Evolutionary conservation across 2,329 filamentous ascomycete species (phyloP), one percentile per base, ranked within the genome.

Genomic region (Aspergillus luchuensis): DNA sequence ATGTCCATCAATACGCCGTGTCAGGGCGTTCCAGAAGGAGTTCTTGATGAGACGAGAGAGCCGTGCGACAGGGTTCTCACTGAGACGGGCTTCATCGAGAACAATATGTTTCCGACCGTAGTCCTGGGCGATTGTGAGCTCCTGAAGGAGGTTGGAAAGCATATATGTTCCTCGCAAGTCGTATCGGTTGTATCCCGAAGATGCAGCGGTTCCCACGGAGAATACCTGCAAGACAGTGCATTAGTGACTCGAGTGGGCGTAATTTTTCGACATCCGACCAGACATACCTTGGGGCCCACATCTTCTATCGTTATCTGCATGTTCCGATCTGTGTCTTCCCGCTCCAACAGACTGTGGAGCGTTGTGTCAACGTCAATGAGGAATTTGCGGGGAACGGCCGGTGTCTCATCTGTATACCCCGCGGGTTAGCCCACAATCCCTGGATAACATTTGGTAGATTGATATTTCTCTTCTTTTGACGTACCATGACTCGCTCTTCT

Each of bases 281-380:
- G 33, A 56, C 65, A 48, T 72, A 90, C 91, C 84, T 98, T 99
- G 53, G 95, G 94, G 0, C 95, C 95, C 65, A 87, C 85, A 78
- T 99, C 95, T 73, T 98, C 95, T 69, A 98, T 96, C 30, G 95
- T 99, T 75, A 99, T 99, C 77, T 98, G 93, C 83, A 92, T 91
- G 77, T 99, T 97, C 59, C 86, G 83, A 77, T 99, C 93, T 30
- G 93, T 96, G 72, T 99, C 95, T 76, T 99, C 95, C 67, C 94
- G 90, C 39, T 87, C 86, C 63, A 92, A 83, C 48, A 99, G 83
- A 61, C 86, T 89, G 72, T 92, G 85, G 59, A 97, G 84, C 0
- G 93, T 97, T 21, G 87, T 82, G 52, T 96, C 90, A 70, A 98
- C 93, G 69, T 95, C 86, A 74, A 98, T 88, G 39, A 96, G 84